Evolutionary conservation across 1,284 basidiomycete species (phyloP), one percentile per base, ranked within the genome.

Genomic region (Phlebopus sp.): DNA sequence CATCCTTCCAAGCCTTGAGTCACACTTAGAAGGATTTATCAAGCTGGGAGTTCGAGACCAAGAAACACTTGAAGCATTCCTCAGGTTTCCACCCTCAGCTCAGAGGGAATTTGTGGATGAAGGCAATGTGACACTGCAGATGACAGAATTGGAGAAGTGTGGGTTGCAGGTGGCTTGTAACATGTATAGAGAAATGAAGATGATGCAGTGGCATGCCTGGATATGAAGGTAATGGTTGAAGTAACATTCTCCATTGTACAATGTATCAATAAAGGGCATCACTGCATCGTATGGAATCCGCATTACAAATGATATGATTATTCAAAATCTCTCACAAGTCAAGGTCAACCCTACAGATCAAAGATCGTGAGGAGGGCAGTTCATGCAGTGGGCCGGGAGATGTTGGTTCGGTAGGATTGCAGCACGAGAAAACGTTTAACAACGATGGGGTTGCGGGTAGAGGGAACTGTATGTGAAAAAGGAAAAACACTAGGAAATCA

Each of bases 301-400:
- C 34, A 8, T 30, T 21, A 25, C 18, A 18, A 30, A 35, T 23
- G 32, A n/a, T 51, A 43, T 30, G 25, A 53, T 46, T 18, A 44
- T 47, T 32, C 38, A 44, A 44, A n/a, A n/a, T 44, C 37, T 36
- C 31, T 43, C 41, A 39, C 25, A 38, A 44, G 25, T 32, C 35
- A 18, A 30, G 29, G 46, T 43, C 30, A 40, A 14, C n/a, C 39
- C 27, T 46, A 46, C 37, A 46, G 15, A 27, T 31, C n/a, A 27
- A 40, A 35, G 40, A 39, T 45, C 30, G 35, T 37, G 37, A 39
- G 42, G 47, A 49, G 49, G 35, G 42, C 49, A 44, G 49, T 58
- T 59, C 38, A 51, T 65, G 60, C 51, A 47, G n/a, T n/a, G n/a
- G 52, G 56, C 49, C 59, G 56, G 36, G 46, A 54, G 42, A 63